Conservation (phyloP, 2,329 filamentous ascomycete species). For the Cryphonectria carpinicola region DNA sequence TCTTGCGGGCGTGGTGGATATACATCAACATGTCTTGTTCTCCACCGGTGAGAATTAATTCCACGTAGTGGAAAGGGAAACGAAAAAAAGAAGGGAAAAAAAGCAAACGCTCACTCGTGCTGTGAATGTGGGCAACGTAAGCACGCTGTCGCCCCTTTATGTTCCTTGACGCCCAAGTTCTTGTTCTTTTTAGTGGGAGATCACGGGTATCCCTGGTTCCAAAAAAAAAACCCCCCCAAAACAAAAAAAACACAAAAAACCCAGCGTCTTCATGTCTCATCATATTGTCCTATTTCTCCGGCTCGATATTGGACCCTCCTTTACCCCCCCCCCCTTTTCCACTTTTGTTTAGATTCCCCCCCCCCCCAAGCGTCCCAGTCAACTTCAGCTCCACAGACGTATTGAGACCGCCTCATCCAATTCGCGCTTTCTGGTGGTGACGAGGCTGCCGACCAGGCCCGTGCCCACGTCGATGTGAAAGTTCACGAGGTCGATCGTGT, state of each 20-base stretch:
- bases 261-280: slow-evolving; percentile 4
- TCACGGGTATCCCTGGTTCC: neutral
- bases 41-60: slow-evolving; percentile 14
- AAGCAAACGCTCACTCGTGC: neutral
- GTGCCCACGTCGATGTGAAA: slow-evolving; percentile 47
- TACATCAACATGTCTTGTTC: slow-evolving; percentile 3
- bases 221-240: neutral
- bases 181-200: neutral
- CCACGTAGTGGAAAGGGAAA: neutral
- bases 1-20: neutral
- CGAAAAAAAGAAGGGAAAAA: neutral
- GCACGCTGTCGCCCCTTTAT: neutral
- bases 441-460: slow-evolving; percentile 33
- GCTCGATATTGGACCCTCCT: neutral
- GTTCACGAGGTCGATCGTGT: slow-evolving; percentile 55
- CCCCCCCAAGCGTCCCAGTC: neutral
- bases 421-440: slow-evolving; percentile 19
- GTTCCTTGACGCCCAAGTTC: neutral
- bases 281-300: neutral
- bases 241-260: neutral
- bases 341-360: neutral
- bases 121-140: slow-evolving; percentile 7
- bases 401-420: neutral
- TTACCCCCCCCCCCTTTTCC: neutral
- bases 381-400: slow-evolving; percentile 8